Conservation (phyloP, 306 rosid genomes). For the Trifolium repens region DNA sequence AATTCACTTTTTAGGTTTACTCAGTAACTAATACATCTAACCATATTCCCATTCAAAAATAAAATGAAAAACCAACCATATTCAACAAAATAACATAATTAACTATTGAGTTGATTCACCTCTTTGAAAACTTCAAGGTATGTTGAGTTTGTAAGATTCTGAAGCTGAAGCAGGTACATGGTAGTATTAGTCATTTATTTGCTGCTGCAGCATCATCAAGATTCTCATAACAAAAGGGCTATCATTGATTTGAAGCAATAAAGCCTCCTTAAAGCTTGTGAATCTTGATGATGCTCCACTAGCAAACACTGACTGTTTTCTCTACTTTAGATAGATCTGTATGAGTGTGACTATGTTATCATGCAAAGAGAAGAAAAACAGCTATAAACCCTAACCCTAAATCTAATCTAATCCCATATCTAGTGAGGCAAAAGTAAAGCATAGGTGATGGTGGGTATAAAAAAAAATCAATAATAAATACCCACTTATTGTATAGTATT, state of each 20-base stretch:
- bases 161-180: not conserved
- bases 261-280: slow-evolving; percentile 54
- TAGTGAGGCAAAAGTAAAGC: slow-evolving; percentile 32
- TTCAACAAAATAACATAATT: slow-evolving; percentile 9
- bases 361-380: slow-evolving; percentile 34
- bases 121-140: not conserved
- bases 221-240: slow-evolving; percentile 59
- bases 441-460: not conserved
- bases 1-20: too few species aligned
- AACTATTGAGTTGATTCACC: slow-evolving; percentile 25
- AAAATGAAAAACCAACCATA: too few species aligned
- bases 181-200: slow-evolving; percentile 59
- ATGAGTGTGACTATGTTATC: slow-evolving; percentile 16
- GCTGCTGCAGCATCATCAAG: slow-evolving; percentile 97
- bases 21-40: too few species aligned
- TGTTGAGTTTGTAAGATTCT: slow-evolving; percentile 25
- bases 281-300: slow-evolving; percentile 98
- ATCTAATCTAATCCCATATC: slow-evolving; percentile 8
- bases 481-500: too few species aligned
- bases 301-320: slow-evolving; percentile 56
- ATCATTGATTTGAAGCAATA: slow-evolving; percentile 17
- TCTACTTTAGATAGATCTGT: slow-evolving; percentile 1
- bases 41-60: too few species aligned
- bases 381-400: slow-evolving; percentile 58
- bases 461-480: not conserved